Conservation (phyloP, 169 alveolate genomes). For the Ophryocystis elektroscirrha region DNA sequence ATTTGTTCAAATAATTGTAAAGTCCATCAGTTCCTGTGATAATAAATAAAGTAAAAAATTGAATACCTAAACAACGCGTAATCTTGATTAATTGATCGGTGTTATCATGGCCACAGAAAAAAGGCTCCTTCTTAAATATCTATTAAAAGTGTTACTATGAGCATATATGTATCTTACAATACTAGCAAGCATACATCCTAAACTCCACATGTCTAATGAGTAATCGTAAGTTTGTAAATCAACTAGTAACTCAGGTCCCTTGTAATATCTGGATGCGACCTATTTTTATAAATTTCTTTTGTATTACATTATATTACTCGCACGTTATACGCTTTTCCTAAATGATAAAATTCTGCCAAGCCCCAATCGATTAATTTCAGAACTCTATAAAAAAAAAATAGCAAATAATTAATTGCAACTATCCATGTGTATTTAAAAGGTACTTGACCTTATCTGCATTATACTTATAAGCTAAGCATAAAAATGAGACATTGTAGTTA, state of each 20-base stretch:
- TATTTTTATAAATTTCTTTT: neutral
- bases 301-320: slow-evolving; percentile 47
- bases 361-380: slow-evolving; percentile 95
- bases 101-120: slow-evolving; percentile 81
- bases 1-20: slow-evolving; percentile 58
- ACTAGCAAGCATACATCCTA: slow-evolving; percentile 93
- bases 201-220: slow-evolving; percentile 92
- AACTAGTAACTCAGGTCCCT: slow-evolving; percentile 93
- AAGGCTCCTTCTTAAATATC: slow-evolving; percentile 62
- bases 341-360: slow-evolving; percentile 92
- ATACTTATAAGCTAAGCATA: no score
- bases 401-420: neutral
- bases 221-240: slow-evolving; percentile 80
- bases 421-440: no score
- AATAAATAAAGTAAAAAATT: slow-evolving; percentile 20
- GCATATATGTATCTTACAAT: slow-evolving; percentile 34
- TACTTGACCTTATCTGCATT: no score
- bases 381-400: slow-evolving; percentile 18
- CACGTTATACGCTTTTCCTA: slow-evolving; percentile 92
- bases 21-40: slow-evolving; percentile 56
- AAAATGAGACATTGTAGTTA: no score
- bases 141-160: slow-evolving; percentile 2
- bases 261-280: slow-evolving; percentile 70
- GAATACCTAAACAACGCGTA: slow-evolving; percentile 72
- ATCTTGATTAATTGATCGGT: slow-evolving; percentile 88